phyloP scores from a whole-genome alignment of 257 asterid genomes.

The Primulina eburnea region DNA sequence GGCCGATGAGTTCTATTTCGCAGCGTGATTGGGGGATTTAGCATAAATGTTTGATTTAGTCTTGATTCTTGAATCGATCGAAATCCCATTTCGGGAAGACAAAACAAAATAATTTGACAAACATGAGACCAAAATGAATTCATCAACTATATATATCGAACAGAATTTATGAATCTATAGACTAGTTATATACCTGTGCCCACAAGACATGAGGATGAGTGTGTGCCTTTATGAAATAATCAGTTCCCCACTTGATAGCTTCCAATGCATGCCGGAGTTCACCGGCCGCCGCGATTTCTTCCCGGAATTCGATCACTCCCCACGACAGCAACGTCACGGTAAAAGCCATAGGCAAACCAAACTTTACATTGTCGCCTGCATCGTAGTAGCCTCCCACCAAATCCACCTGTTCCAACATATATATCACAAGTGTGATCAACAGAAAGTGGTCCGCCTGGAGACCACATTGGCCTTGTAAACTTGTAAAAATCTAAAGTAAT shows the following conservation, averaged over 20 bases:
- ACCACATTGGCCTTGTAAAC: not conserved
- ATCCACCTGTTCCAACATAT: slow-evolving; percentile 53
- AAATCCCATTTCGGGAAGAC: not conserved
- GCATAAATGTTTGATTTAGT: not conserved
- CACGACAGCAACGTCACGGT: slow-evolving; percentile 79
- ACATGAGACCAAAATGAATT: not conserved
- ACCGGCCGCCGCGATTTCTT: slow-evolving; percentile 52
- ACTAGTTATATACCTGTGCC: slow-evolving; percentile 58
- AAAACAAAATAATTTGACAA: not conserved
- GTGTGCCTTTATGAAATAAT: slow-evolving; percentile 88
- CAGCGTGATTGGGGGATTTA: slow-evolving; percentile 45
- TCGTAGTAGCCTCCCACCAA: slow-evolving; percentile 93
- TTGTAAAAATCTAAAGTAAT: not conserved
- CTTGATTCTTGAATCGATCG: not conserved
- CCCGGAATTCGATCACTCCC: slow-evolving; percentile 56
- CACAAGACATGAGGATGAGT: slow-evolving; percentile 73
- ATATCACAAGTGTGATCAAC: not conserved
- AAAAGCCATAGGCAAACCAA: slow-evolving; percentile 89
- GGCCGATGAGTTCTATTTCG: slow-evolving; percentile 22
- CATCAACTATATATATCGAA: not conserved
- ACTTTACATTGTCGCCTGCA: slow-evolving; percentile 87
- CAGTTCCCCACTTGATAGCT: slow-evolving; percentile 94
- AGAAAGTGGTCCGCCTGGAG: not conserved
- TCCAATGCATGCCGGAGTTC: slow-evolving; percentile 67
- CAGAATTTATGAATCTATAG: too few species aligned